Percentiles rank a stretch among this genome's conserved stretches.
Evolutionary conservation across 805 yeast genomes (phyloP).

Genomic region (Tetrapisispora arboricola): DNA sequence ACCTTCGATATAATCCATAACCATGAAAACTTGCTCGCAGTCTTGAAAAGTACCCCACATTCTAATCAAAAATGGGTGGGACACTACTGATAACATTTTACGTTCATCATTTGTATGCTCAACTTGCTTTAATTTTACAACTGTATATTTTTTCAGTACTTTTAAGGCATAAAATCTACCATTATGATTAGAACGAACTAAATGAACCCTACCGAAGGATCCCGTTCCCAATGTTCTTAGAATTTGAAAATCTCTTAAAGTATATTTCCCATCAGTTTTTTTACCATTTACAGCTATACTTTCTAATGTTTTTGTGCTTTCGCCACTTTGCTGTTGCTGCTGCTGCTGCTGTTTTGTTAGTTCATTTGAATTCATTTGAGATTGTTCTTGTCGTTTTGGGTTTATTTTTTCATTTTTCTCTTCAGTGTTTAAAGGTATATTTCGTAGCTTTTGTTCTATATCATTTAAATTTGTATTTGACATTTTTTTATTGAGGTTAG

Average conservation of each 20-base stretch:
- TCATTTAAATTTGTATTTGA: background rate
- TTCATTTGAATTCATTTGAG: no score
- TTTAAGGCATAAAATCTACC: constrained; percentile 86
- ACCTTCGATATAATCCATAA: constrained; percentile 93
- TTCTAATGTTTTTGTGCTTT: background rate
- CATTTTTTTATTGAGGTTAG: background rate
- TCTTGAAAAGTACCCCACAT: constrained; percentile 98
- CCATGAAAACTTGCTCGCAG: constrained; percentile 70
- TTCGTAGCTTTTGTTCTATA: background rate
- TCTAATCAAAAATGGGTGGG: constrained; percentile 81
- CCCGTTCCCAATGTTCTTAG: constrained; percentile 88
- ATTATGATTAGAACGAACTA: constrained; percentile 78
- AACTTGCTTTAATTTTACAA: constrained; percentile 84
- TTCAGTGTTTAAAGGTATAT: background rate
- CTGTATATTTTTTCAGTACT: constrained; percentile 77
- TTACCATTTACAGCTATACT: constrained; percentile 2
- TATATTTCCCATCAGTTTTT: constrained; percentile 52
- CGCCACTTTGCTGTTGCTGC: background rate
- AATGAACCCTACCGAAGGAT: constrained; percentile 86
- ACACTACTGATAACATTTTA: constrained; percentile 70
- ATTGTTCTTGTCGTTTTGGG: no score
- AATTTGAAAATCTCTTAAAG: constrained; percentile 69
- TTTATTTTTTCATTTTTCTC: background rate
- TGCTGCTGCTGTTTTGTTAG: no score
- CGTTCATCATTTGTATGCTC: constrained; percentile 94